Base-by-base conservation (phyloP, 2,329 filamentous ascomycete species). In the Botryosphaeria dothidea region DNA sequence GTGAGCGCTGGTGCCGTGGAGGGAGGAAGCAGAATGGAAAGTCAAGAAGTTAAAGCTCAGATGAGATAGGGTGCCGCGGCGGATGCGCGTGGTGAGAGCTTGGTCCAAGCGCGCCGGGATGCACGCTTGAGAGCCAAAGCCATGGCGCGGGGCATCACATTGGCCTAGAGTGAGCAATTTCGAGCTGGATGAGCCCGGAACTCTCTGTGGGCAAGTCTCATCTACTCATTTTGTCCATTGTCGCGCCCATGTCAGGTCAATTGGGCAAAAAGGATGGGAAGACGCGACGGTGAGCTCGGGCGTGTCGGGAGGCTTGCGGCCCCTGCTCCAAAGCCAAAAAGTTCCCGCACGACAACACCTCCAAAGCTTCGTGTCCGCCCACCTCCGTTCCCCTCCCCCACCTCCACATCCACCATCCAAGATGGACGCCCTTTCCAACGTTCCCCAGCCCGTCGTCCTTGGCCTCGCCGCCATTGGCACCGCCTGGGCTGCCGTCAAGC, bases 401-500 rank as follows among this genome's bases (percentile, higher is more conserved):
- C 21, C 41, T 58, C 21, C 51, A 31, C 49, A 11, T 27, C 60
- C 17, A 19, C 38, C n/a, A 31, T 19, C 56, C 23, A 34, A 34
- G 31, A 65, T 65, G 63, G 54, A 49, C 54, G 31, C 63, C 34
- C 54, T 58, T 3, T 25, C 43, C 52, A 49, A 60, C 34, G 21
- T 65, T 7, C 54, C 63, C 7, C 52, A 60, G 48, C 54, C 63
- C 43, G 54, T 60, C 31, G 23, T 65, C 36, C 52, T 61, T 15
- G 63, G 63, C n/a, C 63, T 65, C 11, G 63, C 63, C 19, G 63
- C 45, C 63, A 45, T 65, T 34, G 63, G 63, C 46, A 43, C 63
- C 9, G 54, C 34, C 45, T 65, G 45, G 31, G 36, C 29, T 19
- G 68, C 69, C 66, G 71, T 71, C 52, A 74, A 74, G 5, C 69